Evolutionary conservation across 163 green algal genomes (phyloP).

Genomic region (Prototheca wickerhamii): DNA sequence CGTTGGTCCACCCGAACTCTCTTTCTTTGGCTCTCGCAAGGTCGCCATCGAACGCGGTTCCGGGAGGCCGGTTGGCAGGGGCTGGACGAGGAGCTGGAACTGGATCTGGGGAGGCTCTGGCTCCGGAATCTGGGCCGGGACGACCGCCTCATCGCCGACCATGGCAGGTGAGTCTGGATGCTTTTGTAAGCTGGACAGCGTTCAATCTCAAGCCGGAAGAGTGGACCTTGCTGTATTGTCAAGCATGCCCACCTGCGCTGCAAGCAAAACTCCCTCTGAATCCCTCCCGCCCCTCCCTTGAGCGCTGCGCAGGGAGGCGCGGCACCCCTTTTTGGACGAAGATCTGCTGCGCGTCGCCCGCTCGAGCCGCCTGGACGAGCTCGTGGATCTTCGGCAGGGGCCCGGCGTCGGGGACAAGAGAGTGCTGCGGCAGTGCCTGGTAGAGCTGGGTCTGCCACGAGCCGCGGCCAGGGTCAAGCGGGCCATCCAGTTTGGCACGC

Average conservation of each 20-base stretch:
- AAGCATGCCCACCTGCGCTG: too few species aligned
- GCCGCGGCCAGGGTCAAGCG: slow-evolving; percentile 71
- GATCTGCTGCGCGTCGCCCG: slow-evolving; percentile 53
- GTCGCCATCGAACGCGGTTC: slow-evolving; percentile 72
- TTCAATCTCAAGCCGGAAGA: too few species aligned
- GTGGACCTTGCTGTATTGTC: too few species aligned
- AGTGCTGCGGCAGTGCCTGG: slow-evolving; percentile 55
- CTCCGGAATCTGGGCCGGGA: slow-evolving; percentile 83
- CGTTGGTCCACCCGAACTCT: too few species aligned
- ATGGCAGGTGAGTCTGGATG: slow-evolving; percentile 23
- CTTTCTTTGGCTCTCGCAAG: too few species aligned
- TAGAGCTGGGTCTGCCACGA: slow-evolving; percentile 53
- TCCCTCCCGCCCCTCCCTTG: too few species aligned
- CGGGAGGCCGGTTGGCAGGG: slow-evolving; percentile 25
- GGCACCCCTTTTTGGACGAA: slow-evolving; percentile 93
- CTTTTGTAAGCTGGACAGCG: too few species aligned
- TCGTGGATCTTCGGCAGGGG: slow-evolving; percentile 40
- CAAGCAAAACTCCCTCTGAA: neutral
- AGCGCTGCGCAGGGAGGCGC: slow-evolving; percentile 51
- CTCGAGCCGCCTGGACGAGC: slow-evolving; percentile 28
- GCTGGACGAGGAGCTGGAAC: slow-evolving; percentile 50
- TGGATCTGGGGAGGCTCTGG: slow-evolving; percentile 80
- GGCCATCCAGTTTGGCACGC: slow-evolving; percentile 88
- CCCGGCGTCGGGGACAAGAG: slow-evolving; percentile 76
- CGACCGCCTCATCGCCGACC: slow-evolving; percentile 73